Base-by-base conservation (phyloP, 352 stramenopile genomes). In the Phytophthora sp. region DNA sequence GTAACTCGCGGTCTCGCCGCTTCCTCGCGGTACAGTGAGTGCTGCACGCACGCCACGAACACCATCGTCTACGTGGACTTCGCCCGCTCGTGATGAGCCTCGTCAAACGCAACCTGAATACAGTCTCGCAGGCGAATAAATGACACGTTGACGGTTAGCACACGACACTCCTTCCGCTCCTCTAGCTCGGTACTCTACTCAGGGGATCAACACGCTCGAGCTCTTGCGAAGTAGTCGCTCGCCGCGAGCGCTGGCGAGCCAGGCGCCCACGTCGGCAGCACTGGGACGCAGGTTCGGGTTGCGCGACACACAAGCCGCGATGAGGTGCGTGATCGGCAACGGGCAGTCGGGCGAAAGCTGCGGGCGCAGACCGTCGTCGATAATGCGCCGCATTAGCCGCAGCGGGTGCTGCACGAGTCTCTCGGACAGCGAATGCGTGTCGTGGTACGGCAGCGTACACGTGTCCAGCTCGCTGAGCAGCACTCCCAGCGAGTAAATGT, bases 401-500 rank as follows among this genome's bases (percentile, higher is more conserved):
- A 92, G 54, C 20, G 79, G 83, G 32, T 84, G 65, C 44, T 84
- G 69, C 18, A 79, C 69, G 35, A 89, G 65, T 48, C 68, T 62
- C 32, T 77, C 43, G 10, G 69, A 69, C 8, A 79, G 56, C 12
- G 75, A 84, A 48, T 66, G 55, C 13, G 63, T 32, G 57, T 92
- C 78, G 37, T 89, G 74, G 28, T 89, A 94, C 53, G 87, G 84
- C 32, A 92, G 54, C 18, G 71, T 62, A 48, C 82, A 88, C 44
- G 84, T 91, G 60, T 95, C 83, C 23, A 95, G 61, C 62, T 94
- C 84, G 4, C 64, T 78, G 5, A 92, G 58, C 28, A 95, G 53
- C n/a, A 95, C 68, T 12, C 84, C 83, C 30, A 80, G 87, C 43
- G 84, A 92, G 59, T 94, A 94, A 21, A 94, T 87, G 54, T 95